A percentile compares a stretch with the other conserved stretches of the same genome.
phyloP scores from a whole-genome alignment of 2,329 filamentous ascomycete genomes.

The Fusarium nygamai region DNA sequence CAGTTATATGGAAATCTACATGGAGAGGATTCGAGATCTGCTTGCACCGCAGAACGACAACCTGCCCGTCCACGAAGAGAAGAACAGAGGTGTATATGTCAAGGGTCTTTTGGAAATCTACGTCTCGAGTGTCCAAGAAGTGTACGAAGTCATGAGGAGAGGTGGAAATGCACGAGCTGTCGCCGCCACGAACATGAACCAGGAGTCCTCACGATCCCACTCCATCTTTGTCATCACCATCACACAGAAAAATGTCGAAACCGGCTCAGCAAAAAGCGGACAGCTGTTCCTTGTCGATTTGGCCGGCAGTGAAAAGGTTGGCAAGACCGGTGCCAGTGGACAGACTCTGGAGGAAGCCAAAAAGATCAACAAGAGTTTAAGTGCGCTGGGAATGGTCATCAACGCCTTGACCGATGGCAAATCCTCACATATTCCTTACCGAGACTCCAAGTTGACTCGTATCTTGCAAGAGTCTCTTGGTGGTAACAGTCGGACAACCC shows the following conservation, averaged over 20 bases:
- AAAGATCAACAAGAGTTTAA: conserved; percentile 99
- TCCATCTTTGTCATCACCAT: conserved; percentile 98
- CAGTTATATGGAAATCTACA: conserved; percentile 99
- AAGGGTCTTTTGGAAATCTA: conserved; percentile 96
- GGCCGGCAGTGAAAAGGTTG: conserved; percentile 97
- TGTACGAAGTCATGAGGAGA: conserved; percentile 95
- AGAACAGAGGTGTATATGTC: conserved; percentile 94
- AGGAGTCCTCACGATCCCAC: conserved; percentile 96
- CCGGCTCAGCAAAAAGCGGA: conserved; percentile 93
- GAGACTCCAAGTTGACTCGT: conserved; percentile 96
- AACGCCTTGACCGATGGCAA: conserved; percentile 96
- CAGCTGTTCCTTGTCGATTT: conserved; percentile 98
- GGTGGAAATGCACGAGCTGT: conserved; percentile 92
- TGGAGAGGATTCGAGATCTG: conserved; percentile 97
- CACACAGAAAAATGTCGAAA: conserved; percentile 97
- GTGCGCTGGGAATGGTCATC: conserved; percentile 98
- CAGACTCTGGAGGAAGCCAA: conserved; percentile 98
- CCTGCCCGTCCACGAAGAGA: conserved; percentile 96
- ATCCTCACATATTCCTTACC: conserved; percentile 94
- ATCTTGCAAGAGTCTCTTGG: conserved; percentile 97
- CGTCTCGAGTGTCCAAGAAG: conserved; percentile 92
- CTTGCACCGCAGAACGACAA: conserved; percentile 95
- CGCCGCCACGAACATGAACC: conserved; percentile 98
- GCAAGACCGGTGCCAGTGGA: conserved; percentile 96
- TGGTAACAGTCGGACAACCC: conserved; percentile 96